These are phyloP conservation scores for Spathaspora arborariae DNA, from an alignment of 805 yeast genomes.

Conservation along the genomic window DNA sequence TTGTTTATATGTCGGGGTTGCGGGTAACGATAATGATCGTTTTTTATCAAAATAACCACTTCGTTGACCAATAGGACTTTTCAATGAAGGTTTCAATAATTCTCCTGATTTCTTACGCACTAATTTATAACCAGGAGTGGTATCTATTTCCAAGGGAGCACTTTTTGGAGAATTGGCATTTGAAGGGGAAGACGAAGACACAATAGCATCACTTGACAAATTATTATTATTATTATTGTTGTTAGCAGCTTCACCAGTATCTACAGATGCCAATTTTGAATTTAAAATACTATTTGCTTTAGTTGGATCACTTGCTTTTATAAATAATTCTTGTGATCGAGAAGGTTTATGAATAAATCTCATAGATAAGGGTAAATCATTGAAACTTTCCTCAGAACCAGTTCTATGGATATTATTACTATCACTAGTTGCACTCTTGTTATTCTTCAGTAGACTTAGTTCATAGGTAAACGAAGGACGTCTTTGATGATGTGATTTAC, in stretches of 20 bases:
- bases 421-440: not conserved
- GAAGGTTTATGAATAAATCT: conserved; percentile 38
- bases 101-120: conserved; percentile 90
- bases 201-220: not conserved
- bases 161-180: conserved; percentile 3
- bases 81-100: conserved; percentile 70
- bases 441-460: not conserved
- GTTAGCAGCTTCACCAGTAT: too few species aligned
- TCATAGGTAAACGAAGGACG: conserved; percentile 8
- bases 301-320: conserved; percentile 29
- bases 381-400: not conserved
- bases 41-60: conserved; percentile 26
- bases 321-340: conserved; percentile 27
- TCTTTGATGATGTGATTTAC: conserved; percentile 4
- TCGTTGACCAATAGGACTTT: conserved; percentile 29
- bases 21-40: conserved; percentile 35
- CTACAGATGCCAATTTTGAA: conserved; percentile 9
- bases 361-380: conserved; percentile 22
- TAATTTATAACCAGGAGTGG: conserved; percentile 24
- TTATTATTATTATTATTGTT: not conserved
- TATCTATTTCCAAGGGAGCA: not conserved
- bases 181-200: conserved; percentile 8
- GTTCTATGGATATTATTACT: not conserved
- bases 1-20: conserved; percentile 58
- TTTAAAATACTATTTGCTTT: conserved; percentile 24